Conservation (phyloP, 2,329 filamentous ascomycete species). For the Colletotrichum caudatum region DNA sequence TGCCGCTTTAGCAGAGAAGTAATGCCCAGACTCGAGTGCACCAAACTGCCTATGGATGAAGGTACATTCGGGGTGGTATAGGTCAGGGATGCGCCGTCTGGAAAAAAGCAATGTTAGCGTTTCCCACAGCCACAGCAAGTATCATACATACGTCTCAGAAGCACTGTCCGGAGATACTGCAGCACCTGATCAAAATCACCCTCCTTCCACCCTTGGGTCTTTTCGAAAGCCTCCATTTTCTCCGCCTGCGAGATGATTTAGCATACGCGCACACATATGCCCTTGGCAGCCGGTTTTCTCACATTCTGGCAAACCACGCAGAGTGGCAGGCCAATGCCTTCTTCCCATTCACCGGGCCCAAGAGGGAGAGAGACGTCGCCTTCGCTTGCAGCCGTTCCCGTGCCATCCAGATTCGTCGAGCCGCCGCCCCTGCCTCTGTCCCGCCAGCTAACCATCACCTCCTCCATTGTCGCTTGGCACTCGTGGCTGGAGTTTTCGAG, state of each 20-base stretch:
- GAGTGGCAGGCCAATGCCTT: conserved; percentile 85
- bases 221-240: conserved; percentile 90
- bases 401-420: conserved; percentile 72
- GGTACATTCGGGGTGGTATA: conserved; percentile 83
- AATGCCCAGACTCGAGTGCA: conserved; percentile 89
- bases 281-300: conserved; percentile 48
- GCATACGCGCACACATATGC: background rate
- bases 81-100: conserved; percentile 86
- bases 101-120: conserved; percentile 44
- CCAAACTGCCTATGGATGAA: conserved; percentile 81
- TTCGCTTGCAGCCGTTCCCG: conserved; percentile 68
- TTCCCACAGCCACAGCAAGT: conserved; percentile 2
- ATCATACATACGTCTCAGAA: conserved; percentile 79
- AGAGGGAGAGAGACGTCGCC: conserved; percentile 79
- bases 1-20: conserved; percentile 84
- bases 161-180: conserved; percentile 89
- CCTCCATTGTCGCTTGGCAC: conserved; percentile 86
- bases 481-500: conserved; percentile 79
- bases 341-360: conserved; percentile 93
- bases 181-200: conserved; percentile 96
- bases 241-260: conserved; percentile 70
- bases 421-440: conserved; percentile 77
- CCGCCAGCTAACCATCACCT: conserved; percentile 83
- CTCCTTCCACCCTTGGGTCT: conserved; percentile 92
- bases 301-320: conserved; percentile 98